phyloP scores from a whole-genome alignment of 495 filamentous ascomycete species.

The Cercophora sp. region DNA sequence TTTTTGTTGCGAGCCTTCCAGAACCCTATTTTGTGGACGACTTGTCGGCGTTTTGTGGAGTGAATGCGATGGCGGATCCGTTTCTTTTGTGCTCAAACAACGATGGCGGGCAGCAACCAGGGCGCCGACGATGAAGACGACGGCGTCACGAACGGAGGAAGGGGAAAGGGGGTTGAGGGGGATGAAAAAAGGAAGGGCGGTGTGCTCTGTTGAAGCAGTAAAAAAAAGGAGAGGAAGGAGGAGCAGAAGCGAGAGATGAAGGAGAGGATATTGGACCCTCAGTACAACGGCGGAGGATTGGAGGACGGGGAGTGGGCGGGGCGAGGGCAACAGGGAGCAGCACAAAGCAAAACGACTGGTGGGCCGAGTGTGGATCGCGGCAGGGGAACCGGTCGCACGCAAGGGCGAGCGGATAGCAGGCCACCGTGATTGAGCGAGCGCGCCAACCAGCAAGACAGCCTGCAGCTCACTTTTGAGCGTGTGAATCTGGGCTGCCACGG shows the following conservation, averaged over 20 bases:
- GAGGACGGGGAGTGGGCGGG: conserved; percentile 20
- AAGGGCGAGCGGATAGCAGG: conserved; percentile 33
- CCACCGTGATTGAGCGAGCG: conserved; percentile 30
- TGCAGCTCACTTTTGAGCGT: conserved; percentile 13
- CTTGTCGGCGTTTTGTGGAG: conserved; percentile 19
- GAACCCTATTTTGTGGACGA: conserved; percentile 17
- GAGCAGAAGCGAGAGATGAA: conserved; percentile 32
- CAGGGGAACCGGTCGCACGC: conserved; percentile 24
- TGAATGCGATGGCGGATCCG: conserved; percentile 23
- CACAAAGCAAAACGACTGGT: conserved; percentile 28
- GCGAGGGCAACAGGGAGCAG: conserved; percentile 5
- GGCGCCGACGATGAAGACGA: conserved; percentile 24
- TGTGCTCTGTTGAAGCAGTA: conserved; percentile 34
- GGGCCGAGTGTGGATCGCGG: conserved; percentile 13
- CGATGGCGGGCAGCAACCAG: conserved; percentile 30
- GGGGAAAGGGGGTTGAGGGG: conserved; percentile 37
- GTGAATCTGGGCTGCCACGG: conserved; percentile 14
- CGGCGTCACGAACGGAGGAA: conserved; percentile 37
- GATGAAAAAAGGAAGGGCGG: conserved; percentile 44
- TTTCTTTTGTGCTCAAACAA: conserved; percentile 21
- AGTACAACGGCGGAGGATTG: conserved; percentile 12
- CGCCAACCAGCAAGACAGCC: conserved; percentile 6
- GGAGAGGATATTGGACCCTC: conserved; percentile 1
- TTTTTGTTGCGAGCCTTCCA: conserved; percentile 22
- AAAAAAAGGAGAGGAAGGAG: conserved; percentile 31